Base-by-base conservation (phyloP, 768 basidiomycete species). In the Auriculariales sp. region DNA sequence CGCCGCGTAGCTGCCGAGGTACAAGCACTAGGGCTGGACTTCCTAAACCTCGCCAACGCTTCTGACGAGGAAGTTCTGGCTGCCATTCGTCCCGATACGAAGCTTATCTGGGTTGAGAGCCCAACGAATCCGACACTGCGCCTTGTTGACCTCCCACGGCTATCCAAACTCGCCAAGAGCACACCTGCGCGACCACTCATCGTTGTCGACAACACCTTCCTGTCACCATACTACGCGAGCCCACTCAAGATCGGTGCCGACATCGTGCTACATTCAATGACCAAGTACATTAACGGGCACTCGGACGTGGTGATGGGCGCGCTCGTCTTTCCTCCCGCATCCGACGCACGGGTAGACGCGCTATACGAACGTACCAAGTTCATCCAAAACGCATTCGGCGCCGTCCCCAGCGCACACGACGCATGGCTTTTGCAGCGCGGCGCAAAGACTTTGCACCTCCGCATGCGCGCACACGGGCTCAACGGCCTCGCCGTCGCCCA, bases 111-210 rank as follows among this genome's bases (percentile, higher is more conserved):
- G 91, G 79, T 95, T 55, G 94, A 99, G 65, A 73, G 87, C 0
- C 94, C 92, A 0, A 98, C 94, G 3, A 98, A 97, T 68, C 94
- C 94, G 0, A 89, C 89, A 1, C 79, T 98, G 9, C 79, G 86
- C 15, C 67, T 97, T 31, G 79, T 93, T 32, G 84, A 90, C 58
- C 81, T 98, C 60, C 64, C 71, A 1, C 75, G 78, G 49, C 76
- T 98, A 55, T 72, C 78, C 0, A 54, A 35, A 9, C 33, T 28
- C 10, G 27, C n/a, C n/a, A 2, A 17, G 46, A 10, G 46, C 48
- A 7, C 73, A 78, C 0, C 65, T 0, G 54, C 59, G 10, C 55
- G 59, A 15, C 92, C 93, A 0, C 68, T 91, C 27, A 77, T 99
- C 12, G 75, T 93, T 44, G 84, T 97, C 39, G 93, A 97, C 71